These are phyloP conservation scores for Zymoseptoria passerinii DNA, from an alignment of 2,329 filamentous ascomycete species.

Conservation along the genomic window DNA sequence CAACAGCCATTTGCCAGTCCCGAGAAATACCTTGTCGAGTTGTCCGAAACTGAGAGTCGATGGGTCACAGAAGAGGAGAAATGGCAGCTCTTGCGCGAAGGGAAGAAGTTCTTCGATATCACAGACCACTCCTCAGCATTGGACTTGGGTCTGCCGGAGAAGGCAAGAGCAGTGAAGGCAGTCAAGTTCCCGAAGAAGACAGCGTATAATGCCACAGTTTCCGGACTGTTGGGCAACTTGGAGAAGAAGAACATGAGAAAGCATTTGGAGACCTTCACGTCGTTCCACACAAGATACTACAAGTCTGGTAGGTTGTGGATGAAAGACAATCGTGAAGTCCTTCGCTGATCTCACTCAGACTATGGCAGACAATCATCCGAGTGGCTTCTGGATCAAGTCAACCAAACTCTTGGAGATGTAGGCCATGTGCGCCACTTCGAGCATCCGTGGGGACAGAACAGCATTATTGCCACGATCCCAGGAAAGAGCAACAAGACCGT, in stretches of 20 bases:
- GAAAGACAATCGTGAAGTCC: background rate
- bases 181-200: conserved; percentile 61
- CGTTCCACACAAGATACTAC: conserved; percentile 76
- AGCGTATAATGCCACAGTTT: conserved; percentile 56
- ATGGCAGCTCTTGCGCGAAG: conserved; percentile 76
- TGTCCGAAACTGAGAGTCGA: conserved; percentile 70
- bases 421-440: conserved; percentile 66
- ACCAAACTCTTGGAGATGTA: conserved; percentile 65
- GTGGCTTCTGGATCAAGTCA: conserved; percentile 74
- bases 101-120: conserved; percentile 89
- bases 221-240: conserved; percentile 58
- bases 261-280: conserved; percentile 69
- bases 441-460: conserved; percentile 80
- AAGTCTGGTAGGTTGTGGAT: conserved; percentile 40
- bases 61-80: conserved; percentile 95
- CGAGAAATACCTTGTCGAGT: conserved; percentile 68
- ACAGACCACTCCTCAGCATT: conserved; percentile 57
- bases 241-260: conserved; percentile 66
- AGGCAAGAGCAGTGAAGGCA: conserved; percentile 27
- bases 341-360: conserved; percentile 36
- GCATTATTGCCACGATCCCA: conserved; percentile 84
- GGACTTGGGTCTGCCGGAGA: conserved; percentile 1
- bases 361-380: conserved; percentile 76
- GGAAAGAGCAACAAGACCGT: conserved; percentile 76
- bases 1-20: conserved; percentile 23